phyloP scores from a whole-genome alignment of 495 filamentous ascomycete species.

The Thozetella sp. region DNA sequence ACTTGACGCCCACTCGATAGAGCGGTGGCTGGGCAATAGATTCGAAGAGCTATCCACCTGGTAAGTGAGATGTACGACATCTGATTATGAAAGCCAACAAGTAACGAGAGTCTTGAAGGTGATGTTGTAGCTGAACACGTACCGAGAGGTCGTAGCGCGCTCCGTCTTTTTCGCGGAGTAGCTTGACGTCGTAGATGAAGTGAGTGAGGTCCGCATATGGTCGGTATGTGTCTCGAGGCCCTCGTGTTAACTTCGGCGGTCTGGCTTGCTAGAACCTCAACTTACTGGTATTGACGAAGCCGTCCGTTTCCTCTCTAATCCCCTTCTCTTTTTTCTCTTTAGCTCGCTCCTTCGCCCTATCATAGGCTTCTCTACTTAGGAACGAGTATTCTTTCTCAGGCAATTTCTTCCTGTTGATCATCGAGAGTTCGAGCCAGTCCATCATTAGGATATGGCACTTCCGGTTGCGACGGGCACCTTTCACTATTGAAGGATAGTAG shows the following conservation, averaged over 20 bases:
- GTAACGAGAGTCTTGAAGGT: too few species aligned
- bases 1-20: slow-evolving; percentile 40
- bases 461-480: slow-evolving; percentile 15
- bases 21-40: slow-evolving; percentile 42
- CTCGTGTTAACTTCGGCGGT: too few species aligned
- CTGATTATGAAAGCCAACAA: too few species aligned
- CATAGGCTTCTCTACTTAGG: neutral
- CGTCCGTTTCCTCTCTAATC: slow-evolving; percentile 44
- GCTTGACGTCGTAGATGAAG: neutral
- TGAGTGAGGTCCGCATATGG: neutral
- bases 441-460: slow-evolving; percentile 25
- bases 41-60: slow-evolving; percentile 50
- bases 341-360: slow-evolving; percentile 11
- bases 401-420: slow-evolving; percentile 10
- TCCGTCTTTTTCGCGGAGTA: neutral
- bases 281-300: slow-evolving; percentile 33
- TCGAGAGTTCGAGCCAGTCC: slow-evolving; percentile 43
- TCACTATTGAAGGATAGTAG: slow-evolving; percentile 10
- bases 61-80: too few species aligned
- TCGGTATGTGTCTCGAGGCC: neutral
- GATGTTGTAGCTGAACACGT: too few species aligned
- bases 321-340: slow-evolving; percentile 46
- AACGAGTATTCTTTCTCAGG: slow-evolving; percentile 22
- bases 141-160: neutral
- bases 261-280: too few species aligned